A percentile compares a stretch with the other conserved stretches of the same genome.
Evolutionary conservation across 768 basidiomycete genomes (phyloP).

Genomic region (Baorangia bicolor): DNA sequence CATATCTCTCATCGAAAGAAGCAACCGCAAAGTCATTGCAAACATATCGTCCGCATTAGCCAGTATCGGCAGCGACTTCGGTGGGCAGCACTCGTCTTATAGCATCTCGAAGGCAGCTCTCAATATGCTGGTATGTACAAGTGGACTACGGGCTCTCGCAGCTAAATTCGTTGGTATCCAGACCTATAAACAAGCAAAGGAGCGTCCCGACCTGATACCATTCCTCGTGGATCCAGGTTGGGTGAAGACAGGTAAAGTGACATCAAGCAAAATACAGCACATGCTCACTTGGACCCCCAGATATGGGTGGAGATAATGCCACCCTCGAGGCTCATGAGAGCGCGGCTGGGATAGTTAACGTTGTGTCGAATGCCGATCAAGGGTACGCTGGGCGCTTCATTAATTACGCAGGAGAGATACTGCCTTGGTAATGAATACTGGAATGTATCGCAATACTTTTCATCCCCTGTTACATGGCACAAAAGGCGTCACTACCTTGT

Average conservation of each 20-base stretch:
- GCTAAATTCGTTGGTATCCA: no score
- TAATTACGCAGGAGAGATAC: no score
- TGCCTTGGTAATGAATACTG: no score
- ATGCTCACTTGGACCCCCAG: conserved; percentile 14
- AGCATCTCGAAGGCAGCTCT: conserved; percentile 39
- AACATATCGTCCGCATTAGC: conserved; percentile 35
- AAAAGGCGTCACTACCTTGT: no score
- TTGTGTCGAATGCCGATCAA: conserved; percentile 23
- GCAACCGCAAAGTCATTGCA: no score
- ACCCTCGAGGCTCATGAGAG: conserved; percentile 32
- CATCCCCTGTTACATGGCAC: no score
- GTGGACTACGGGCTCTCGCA: no score
- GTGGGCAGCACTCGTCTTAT: conserved; percentile 32
- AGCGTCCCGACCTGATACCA: no score
- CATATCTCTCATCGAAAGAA: conserved; percentile 34
- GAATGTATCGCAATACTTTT: no score
- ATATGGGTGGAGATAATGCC: conserved; percentile 36
- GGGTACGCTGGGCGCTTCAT: conserved; percentile 34
- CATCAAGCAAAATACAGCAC: background rate
- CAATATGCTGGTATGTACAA: conserved; percentile 43
- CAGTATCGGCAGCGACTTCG: conserved; percentile 34
- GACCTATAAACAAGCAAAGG: no score
- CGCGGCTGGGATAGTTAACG: conserved; percentile 28
- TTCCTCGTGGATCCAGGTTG: no score
- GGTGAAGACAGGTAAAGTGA: conserved; percentile 37